Evolutionary conservation across 495 filamentous ascomycete genomes (phyloP).

Genomic region (Pyrenopolyporus hunteri): DNA sequence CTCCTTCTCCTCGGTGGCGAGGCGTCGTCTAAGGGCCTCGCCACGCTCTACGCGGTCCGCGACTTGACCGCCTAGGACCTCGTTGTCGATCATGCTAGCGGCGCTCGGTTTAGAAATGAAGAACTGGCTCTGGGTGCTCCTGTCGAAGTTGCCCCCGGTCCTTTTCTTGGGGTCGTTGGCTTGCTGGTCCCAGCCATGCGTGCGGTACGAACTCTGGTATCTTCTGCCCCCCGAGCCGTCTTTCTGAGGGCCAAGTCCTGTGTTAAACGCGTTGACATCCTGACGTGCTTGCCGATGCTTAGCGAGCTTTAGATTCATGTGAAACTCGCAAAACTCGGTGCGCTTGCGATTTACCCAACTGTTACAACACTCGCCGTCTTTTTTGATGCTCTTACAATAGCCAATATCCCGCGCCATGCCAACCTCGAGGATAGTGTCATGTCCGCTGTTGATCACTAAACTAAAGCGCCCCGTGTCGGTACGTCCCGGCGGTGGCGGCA

Average conservation of each 20-base stretch:
- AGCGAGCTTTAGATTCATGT: constrained; percentile 78
- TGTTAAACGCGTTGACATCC: constrained; percentile 74
- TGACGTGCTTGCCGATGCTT: constrained; percentile 73
- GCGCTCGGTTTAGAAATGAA: constrained; percentile 62
- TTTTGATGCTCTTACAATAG: constrained; percentile 83
- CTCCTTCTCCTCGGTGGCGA: constrained; percentile 78
- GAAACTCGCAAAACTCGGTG: constrained; percentile 92
- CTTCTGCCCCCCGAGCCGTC: constrained; percentile 33
- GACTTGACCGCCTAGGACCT: constrained; percentile 59
- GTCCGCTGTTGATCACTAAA: constrained; percentile 78
- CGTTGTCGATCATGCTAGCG: constrained; percentile 71
- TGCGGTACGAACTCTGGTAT: constrained; percentile 31
- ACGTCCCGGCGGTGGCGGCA: constrained; percentile 77
- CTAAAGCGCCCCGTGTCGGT: constrained; percentile 82
- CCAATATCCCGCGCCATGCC: constrained; percentile 84
- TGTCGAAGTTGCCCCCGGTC: constrained; percentile 64
- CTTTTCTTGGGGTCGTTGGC: constrained; percentile 45
- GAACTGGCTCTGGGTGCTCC: constrained; percentile 60
- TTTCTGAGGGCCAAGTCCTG: constrained; percentile 52
- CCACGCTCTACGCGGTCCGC: constrained; percentile 61
- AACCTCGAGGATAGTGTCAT: constrained; percentile 89
- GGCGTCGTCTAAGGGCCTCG: constrained; percentile 69
- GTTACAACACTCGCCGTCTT: constrained; percentile 80
- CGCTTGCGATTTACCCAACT: constrained; percentile 86
- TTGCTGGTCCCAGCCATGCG: constrained; percentile 19